phyloP scores from a whole-genome alignment of 768 basidiomycete genomes.

The Mycena belliarum region DNA sequence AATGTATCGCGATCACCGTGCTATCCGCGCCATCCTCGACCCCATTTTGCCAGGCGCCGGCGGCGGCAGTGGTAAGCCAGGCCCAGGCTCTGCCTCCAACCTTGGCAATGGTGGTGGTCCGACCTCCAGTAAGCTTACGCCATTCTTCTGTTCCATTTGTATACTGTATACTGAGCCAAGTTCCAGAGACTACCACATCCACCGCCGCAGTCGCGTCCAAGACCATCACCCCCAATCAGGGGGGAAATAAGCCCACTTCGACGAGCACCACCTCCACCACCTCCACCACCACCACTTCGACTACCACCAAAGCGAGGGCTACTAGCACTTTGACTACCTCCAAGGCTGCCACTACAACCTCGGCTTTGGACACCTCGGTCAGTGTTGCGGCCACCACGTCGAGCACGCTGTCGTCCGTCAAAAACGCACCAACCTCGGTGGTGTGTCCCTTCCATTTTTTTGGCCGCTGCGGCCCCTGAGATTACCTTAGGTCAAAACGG shows the following conservation, averaged over 20 bases:
- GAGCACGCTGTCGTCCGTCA: background rate
- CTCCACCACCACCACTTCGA: background rate
- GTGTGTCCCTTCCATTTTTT: slow-evolving; percentile 10
- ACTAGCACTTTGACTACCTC: background rate
- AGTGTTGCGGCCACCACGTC: slow-evolving; percentile 8
- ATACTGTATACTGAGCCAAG: no score
- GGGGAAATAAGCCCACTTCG: background rate
- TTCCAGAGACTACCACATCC: slow-evolving; percentile 18
- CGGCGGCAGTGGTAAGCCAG: no score
- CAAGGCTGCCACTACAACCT: slow-evolving; percentile 9
- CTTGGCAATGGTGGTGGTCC: no score
- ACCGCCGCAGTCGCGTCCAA: background rate
- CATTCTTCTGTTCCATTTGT: no score
- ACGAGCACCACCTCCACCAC: background rate
- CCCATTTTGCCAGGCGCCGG: no score
- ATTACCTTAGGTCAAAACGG: background rate
- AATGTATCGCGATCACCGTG: slow-evolving; percentile 16
- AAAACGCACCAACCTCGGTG: slow-evolving; percentile 6
- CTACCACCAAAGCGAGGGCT: background rate
- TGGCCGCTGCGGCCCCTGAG: slow-evolving; percentile 1
- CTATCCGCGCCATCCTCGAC: no score
- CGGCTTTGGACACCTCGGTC: slow-evolving; percentile 2
- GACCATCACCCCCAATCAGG: background rate
- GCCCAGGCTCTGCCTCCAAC: no score
- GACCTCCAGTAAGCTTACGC: no score